Evolutionary conservation across 2,329 filamentous ascomycete species (phyloP).

Genomic region (Botrytis byssoidea): DNA sequence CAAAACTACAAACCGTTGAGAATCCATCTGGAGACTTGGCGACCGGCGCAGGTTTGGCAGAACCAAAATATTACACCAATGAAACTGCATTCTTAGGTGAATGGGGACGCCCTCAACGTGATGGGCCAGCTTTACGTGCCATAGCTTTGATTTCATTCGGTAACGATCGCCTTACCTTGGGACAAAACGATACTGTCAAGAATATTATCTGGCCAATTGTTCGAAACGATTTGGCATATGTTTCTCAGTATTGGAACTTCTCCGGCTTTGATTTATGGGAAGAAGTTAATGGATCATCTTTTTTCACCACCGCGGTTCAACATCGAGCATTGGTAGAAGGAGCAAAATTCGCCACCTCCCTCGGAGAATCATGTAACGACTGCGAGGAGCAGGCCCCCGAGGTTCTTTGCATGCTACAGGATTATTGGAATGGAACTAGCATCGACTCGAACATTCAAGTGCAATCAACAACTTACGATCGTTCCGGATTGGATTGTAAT

Average conservation of each 20-base stretch:
- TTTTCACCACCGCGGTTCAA: conserved; percentile 71
- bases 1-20: conserved; percentile 52
- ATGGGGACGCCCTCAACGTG: conserved; percentile 67
- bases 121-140: conserved; percentile 76
- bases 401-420: conserved; percentile 70
- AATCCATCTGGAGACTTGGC: conserved; percentile 52
- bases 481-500: conserved; percentile 70
- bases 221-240: conserved; percentile 71
- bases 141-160: conserved; percentile 70
- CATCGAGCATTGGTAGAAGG: conserved; percentile 64
- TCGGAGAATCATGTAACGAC: conserved; percentile 58
- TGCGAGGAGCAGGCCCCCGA: conserved; percentile 64
- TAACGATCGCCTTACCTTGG: conserved; percentile 67
- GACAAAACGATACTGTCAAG: conserved; percentile 44
- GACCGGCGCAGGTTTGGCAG: conserved; percentile 55
- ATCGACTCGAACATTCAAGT: conserved; percentile 67
- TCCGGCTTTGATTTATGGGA: conserved; percentile 78
- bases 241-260: conserved; percentile 67
- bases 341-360: conserved; percentile 57
- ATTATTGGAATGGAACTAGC: conserved; percentile 69
- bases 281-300: conserved; percentile 71
- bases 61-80: conserved; percentile 71
- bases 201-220: conserved; percentile 70
- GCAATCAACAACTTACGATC: conserved; percentile 47
- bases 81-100: conserved; percentile 59